Conservation (phyloP, 768 basidiomycete species). For the Rhodotorula babjevae region DNA sequence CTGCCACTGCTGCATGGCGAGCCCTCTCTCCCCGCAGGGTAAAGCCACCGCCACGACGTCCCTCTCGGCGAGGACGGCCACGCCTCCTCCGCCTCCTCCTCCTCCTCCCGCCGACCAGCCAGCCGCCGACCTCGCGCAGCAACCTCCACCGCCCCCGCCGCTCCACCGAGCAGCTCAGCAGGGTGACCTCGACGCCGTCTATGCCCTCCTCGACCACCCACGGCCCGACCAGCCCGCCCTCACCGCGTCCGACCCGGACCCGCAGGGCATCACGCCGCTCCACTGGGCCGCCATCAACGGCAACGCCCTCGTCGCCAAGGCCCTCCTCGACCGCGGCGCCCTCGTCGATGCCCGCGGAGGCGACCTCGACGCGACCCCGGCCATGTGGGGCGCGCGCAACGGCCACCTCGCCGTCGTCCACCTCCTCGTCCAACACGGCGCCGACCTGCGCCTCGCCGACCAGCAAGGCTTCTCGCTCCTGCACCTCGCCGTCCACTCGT, state of each 20-base stretch:
- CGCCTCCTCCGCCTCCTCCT: background rate
- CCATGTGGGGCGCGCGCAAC: conserved; percentile 95
- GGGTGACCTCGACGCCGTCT: conserved; percentile 67
- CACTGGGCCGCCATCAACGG: conserved; percentile 99
- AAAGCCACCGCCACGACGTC: conserved; percentile 2
- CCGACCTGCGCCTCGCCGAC: conserved; percentile 86
- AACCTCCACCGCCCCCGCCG: background rate
- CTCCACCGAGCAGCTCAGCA: conserved; percentile 64
- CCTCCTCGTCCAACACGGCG: conserved; percentile 77
- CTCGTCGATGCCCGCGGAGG: conserved; percentile 92
- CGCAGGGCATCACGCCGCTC: conserved; percentile 86
- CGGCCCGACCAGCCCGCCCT: conserved; percentile 50
- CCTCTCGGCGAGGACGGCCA: background rate
- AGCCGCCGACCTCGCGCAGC: too few relatives aligned
- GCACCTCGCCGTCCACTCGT: conserved; percentile 87
- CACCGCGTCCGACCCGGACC: conserved; percentile 57
- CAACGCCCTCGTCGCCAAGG: conserved; percentile 79
- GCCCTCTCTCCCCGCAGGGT: background rate
- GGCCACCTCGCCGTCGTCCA: conserved; percentile 95
- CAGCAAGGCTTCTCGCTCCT: conserved; percentile 93
- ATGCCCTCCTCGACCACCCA: conserved; percentile 64
- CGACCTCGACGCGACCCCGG: conserved; percentile 85
- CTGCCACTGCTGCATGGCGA: too few relatives aligned
- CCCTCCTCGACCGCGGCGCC: conserved; percentile 83
- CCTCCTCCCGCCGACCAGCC: background rate